These are phyloP conservation scores for Diaporthe aspalathi DNA, from an alignment of 2,329 filamentous ascomycete species.

Conservation along the genomic window DNA sequence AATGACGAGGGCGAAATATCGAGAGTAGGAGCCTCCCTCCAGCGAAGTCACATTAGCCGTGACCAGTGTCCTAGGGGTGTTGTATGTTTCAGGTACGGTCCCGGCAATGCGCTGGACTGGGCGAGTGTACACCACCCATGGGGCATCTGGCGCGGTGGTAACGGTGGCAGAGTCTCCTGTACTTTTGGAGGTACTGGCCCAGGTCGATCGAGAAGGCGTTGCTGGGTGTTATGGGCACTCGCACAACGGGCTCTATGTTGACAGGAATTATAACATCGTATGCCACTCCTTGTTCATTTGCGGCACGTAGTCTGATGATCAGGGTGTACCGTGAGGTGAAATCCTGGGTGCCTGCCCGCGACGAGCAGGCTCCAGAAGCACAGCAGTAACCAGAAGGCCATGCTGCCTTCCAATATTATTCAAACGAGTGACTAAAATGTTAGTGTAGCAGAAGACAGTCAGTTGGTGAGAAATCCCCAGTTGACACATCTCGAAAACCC, in stretches of 20 bases:
- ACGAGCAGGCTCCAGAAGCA: constrained; percentile 11
- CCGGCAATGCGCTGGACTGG: neutral
- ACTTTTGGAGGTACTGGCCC: neutral
- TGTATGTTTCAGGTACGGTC: neutral
- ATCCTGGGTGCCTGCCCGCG: neutral
- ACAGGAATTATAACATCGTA: neutral
- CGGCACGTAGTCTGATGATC: neutral
- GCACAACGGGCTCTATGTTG: neutral
- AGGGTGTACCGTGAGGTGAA: neutral
- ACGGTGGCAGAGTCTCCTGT: neutral
- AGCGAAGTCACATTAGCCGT: neutral
- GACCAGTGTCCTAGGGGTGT: neutral
- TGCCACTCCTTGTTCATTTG: neutral
- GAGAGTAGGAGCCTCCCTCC: neutral
- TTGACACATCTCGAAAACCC: neutral
- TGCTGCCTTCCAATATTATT: neutral
- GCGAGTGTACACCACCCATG: neutral
- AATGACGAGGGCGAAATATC: constrained; percentile 3
- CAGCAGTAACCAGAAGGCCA: constrained; percentile 17
- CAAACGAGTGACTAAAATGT: neutral
- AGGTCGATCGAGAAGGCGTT: constrained; percentile 12
- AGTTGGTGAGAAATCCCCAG: neutral
- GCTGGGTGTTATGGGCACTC: neutral
- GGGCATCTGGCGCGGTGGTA: neutral
- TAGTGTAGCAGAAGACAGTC: neutral